phyloP scores from a whole-genome alignment of 192 early-diverging fungal genomes.

The Dimargaris cristalligena region DNA sequence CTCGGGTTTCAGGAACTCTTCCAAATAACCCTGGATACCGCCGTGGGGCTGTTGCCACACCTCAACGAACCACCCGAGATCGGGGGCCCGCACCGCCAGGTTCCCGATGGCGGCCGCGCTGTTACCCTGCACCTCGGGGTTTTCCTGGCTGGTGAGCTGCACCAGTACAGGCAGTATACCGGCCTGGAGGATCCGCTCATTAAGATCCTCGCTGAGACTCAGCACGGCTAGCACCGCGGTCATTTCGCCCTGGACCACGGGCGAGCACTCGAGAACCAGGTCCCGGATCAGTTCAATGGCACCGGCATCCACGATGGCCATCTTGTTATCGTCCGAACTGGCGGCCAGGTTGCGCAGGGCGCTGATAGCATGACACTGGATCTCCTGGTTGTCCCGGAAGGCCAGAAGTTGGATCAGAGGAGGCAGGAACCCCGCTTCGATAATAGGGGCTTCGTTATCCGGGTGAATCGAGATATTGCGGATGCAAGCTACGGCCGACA shows the following conservation, averaged over 20 bases:
- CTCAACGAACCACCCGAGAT: constrained; percentile 42
- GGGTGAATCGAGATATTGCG: constrained; percentile 83
- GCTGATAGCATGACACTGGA: constrained; percentile 73
- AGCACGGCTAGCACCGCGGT: constrained; percentile 70
- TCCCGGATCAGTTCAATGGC: constrained; percentile 52
- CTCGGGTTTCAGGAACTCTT: constrained; percentile 40
- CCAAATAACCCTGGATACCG: constrained; percentile 52
- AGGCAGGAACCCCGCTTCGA: constrained; percentile 59
- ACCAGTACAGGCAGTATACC: constrained; percentile 50
- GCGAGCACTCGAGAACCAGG: constrained; percentile 33
- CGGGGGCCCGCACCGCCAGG: constrained; percentile 35
- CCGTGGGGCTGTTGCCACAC: constrained; percentile 49
- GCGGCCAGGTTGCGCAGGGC: constrained; percentile 71
- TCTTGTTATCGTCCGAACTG: constrained; percentile 58
- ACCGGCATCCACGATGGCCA: constrained; percentile 53
- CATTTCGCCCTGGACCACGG: constrained; percentile 62
- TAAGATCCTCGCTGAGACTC: constrained; percentile 57
- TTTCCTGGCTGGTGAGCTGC: constrained; percentile 28
- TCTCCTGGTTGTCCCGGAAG: constrained; percentile 59
- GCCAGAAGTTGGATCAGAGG: constrained; percentile 42
- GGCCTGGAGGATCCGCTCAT: constrained; percentile 38
- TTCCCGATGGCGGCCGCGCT: constrained; percentile 64
- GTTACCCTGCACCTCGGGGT: constrained; percentile 54
- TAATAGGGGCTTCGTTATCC: constrained; percentile 67
- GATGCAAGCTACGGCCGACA: constrained; percentile 73